Percentiles rank a stretch among this genome's conserved stretches.
These are phyloP conservation scores for Kuraishia cidri DNA, from an alignment of 805 yeast genomes.

Conservation along the genomic window DNA sequence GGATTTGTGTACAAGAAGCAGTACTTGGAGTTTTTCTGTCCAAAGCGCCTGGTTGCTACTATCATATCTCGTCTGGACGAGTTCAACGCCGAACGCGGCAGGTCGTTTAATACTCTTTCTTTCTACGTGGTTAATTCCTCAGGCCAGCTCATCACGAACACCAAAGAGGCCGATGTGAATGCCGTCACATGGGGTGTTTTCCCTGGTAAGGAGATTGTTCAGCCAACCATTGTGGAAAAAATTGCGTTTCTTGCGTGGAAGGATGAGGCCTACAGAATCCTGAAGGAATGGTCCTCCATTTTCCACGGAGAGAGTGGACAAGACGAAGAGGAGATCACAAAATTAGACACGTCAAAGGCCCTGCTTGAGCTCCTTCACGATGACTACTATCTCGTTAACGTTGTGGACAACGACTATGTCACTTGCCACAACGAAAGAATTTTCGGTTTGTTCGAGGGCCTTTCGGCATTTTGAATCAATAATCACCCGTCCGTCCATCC, in stretches of 20 bases:
- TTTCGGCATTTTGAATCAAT: slow-evolving; percentile 5
- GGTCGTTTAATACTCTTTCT: slow-evolving; percentile 43
- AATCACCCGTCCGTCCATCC: too few relatives aligned
- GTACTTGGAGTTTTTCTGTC: slow-evolving; percentile 78
- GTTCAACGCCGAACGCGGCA: slow-evolving; percentile 23
- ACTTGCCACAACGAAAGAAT: slow-evolving; percentile 41
- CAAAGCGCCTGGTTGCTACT: slow-evolving; percentile 31
- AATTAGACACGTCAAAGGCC: slow-evolving; percentile 19
- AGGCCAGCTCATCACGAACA: slow-evolving; percentile 57
- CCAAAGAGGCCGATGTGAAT: slow-evolving; percentile 69
- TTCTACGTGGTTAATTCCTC: slow-evolving; percentile 65
- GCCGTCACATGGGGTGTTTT: slow-evolving; percentile 99
- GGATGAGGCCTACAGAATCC: slow-evolving; percentile 83
- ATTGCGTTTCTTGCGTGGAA: slow-evolving; percentile 94
- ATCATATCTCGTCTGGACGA: slow-evolving; percentile 35
- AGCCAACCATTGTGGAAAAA: slow-evolving; percentile 93
- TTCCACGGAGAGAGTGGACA: slow-evolving; percentile 25
- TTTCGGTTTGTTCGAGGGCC: slow-evolving; percentile 39
- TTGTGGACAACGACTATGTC: slow-evolving; percentile 81
- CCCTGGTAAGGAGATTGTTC: slow-evolving; percentile 91
- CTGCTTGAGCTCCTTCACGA: slow-evolving; percentile 39
- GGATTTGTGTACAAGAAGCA: slow-evolving; percentile 95
- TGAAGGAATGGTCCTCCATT: slow-evolving; percentile 69
- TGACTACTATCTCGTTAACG: slow-evolving; percentile 69
- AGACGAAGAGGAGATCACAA: slow-evolving; percentile 1